phyloP scores from a whole-genome alignment of 129 eudicot genomes.

The Helianthus tuberosus region DNA sequence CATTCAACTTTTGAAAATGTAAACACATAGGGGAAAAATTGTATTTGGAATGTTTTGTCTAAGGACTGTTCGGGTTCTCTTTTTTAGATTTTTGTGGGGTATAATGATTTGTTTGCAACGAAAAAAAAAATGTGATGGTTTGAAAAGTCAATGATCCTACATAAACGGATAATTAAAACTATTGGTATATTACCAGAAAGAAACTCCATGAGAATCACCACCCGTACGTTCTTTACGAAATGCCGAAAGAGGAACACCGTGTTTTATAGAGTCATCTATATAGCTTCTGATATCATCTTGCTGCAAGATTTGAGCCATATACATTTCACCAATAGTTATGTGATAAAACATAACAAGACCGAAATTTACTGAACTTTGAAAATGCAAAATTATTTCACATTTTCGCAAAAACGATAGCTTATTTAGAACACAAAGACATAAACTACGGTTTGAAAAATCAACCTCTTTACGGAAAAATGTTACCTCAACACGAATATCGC shows the following conservation, averaged over 20 bases:
- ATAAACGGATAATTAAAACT: not conserved
- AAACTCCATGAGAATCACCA: constrained; percentile 94
- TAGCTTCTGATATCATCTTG: constrained; percentile 95
- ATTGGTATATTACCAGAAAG: constrained; percentile 65
- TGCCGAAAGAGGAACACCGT: constrained; percentile 77
- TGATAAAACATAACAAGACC: not conserved
- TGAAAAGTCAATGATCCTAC: constrained; percentile 8
- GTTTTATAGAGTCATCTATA: constrained; percentile 85
- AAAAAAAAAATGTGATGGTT: not conserved
- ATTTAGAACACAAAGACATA: constrained; percentile 9
- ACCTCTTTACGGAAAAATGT: not conserved
- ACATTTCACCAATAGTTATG: constrained; percentile 3
- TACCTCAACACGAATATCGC: constrained; percentile 99
- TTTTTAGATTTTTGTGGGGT: not conserved
- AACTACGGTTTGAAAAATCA: constrained; percentile 2
- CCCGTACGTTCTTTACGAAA: constrained; percentile 95
- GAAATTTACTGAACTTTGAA: not conserved
- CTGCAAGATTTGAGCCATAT: constrained; percentile 49
- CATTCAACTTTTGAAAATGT: constrained; percentile 1
- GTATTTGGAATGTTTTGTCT: not conserved
- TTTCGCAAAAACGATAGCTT: constrained; percentile 7
- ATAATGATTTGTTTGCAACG: not conserved
- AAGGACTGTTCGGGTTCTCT: not conserved
- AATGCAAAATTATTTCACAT: not conserved
- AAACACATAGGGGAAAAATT: not conserved